Conservation (phyloP, 2,329 filamentous ascomycete species). For the Sclerotinia borealis region DNA sequence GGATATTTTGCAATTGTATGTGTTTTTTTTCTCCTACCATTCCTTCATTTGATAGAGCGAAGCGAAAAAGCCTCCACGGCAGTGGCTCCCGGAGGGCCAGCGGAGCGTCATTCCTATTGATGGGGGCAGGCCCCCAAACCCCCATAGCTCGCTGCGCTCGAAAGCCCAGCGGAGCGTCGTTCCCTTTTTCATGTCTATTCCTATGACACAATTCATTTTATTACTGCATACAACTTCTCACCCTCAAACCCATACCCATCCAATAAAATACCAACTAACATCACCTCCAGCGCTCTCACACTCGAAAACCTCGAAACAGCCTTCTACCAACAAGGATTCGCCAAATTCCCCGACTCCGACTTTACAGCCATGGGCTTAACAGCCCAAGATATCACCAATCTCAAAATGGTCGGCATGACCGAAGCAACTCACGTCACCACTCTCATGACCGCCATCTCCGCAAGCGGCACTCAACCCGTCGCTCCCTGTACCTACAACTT, state of each 20-base stretch:
- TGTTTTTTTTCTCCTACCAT: not conserved
- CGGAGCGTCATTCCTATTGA: too few relatives aligned
- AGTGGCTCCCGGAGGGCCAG: too few relatives aligned
- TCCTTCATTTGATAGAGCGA: not conserved
- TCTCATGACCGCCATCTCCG: conserved; percentile 54
- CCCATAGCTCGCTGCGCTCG: not conserved
- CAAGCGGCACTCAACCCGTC: conserved; percentile 58
- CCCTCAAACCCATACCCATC: too few relatives aligned
- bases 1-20: conserved; percentile 49
- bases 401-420: conserved; percentile 55
- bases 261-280: conserved; percentile 5
- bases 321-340: conserved; percentile 68
- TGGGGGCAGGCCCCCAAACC: not conserved
- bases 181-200: too few relatives aligned
- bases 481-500: conserved; percentile 69
- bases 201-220: too few relatives aligned
- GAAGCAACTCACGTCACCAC: conserved; percentile 58
- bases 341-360: conserved; percentile 56
- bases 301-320: conserved; percentile 68
- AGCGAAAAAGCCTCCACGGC: too few relatives aligned
- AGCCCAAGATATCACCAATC: conserved; percentile 48
- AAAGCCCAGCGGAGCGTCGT: not conserved
- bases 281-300: conserved; percentile 54
- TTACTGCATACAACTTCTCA: too few relatives aligned
- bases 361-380: conserved; percentile 58